phyloP scores from a whole-genome alignment of 805 yeast genomes.

The Sugiyamaella boreocaroliniensis region DNA sequence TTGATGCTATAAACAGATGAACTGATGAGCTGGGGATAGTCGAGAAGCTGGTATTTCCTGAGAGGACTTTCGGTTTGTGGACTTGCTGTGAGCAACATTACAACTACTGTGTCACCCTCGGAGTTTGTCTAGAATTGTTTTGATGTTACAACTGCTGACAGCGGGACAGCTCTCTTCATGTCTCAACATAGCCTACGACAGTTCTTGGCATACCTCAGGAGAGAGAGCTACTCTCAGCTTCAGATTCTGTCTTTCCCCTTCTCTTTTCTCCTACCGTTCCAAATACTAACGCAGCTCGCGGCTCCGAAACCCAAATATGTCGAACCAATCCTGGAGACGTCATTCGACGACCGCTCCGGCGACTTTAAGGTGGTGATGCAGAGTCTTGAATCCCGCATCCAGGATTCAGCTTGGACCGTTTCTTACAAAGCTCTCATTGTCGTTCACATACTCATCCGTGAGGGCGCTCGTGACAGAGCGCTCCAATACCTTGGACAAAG shows the following conservation, averaged over 20 bases:
- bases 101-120: too few relatives aligned
- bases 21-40: too few relatives aligned
- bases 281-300: conserved; percentile 47
- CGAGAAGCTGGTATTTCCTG: too few relatives aligned
- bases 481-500: conserved; percentile 50
- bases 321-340: conserved; percentile 80
- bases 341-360: conserved; percentile 49
- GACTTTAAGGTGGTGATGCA: conserved; percentile 66
- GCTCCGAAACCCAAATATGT: conserved; percentile 97
- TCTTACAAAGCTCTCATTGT: conserved; percentile 82
- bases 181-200: too few relatives aligned
- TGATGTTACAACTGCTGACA: too few relatives aligned
- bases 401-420: conserved; percentile 85
- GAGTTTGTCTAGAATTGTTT: too few relatives aligned
- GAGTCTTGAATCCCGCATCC: conserved; percentile 53
- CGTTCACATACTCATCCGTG: conserved; percentile 84
- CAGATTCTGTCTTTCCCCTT: background rate
- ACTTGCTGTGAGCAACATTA: too few relatives aligned
- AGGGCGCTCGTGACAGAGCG: conserved; percentile 76
- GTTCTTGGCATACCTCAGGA: too few relatives aligned
- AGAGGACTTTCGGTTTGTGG: too few relatives aligned
- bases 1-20: too few relatives aligned
- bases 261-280: background rate
- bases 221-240: background rate
- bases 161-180: too few relatives aligned